phyloP scores from a whole-genome alignment of 2,329 filamentous ascomycete genomes.

The Aureobasidium subglaciale region DNA sequence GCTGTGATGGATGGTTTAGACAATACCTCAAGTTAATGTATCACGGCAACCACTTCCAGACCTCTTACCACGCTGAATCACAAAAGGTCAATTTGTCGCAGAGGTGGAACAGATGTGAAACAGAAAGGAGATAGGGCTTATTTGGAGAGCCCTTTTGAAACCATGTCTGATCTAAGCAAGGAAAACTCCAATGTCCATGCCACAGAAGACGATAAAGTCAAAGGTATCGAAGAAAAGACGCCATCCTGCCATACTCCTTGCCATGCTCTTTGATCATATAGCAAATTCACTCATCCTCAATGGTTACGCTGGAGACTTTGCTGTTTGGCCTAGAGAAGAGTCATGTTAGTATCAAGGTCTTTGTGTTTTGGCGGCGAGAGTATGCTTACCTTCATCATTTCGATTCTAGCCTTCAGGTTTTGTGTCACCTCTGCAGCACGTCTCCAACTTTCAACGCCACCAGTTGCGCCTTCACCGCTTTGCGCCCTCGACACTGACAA shows the following conservation, averaged over 20 bases:
- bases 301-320: slow-evolving; percentile 8
- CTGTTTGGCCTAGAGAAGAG: neutral
- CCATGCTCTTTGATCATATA: slow-evolving; percentile 2
- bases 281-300: neutral
- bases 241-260: slow-evolving; percentile 7
- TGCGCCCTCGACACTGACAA: neutral
- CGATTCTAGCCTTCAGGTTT: slow-evolving; percentile 92
- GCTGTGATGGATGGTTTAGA: no score
- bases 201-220: neutral
- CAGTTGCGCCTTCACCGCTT: slow-evolving; percentile 5
- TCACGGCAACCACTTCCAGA: no score
- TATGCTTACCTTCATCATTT: slow-evolving; percentile 79
- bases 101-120: neutral
- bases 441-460: slow-evolving; percentile 85
- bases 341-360: neutral
- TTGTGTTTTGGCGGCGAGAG: no score
- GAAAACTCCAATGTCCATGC: slow-evolving; percentile 1
- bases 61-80: no score
- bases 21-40: no score
- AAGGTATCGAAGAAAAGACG: slow-evolving; percentile 1
- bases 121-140: neutral
- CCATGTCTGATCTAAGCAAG: neutral
- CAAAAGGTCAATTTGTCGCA: neutral
- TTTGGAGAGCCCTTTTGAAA: no score
- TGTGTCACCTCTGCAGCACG: slow-evolving; percentile 95